Base-by-base conservation (phyloP, 139 green algal species). In the Coelastrella sp. region DNA sequence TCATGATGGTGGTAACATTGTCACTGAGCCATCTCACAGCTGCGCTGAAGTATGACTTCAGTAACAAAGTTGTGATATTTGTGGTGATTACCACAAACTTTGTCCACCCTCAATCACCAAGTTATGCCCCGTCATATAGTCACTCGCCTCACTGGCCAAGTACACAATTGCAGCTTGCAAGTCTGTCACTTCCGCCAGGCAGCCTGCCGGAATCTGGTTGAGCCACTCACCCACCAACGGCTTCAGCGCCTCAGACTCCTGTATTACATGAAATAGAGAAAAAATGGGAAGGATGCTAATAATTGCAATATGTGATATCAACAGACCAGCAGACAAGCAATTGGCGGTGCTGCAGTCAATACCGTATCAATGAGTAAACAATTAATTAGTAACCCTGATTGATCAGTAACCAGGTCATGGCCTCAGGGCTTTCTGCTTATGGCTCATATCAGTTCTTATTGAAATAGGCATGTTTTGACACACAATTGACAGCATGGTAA, bases 61-160 rank as follows among this genome's bases (percentile, higher is more conserved):
- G 35, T 49, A 49, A 49, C 35, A 5, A 3, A 49, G 35, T 49
- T n/a, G n/a, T n/a, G n/a, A n/a, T n/a, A n/a, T n/a, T n/a, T n/a
- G n/a, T n/a, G n/a, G 9, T n/a, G 7, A 75, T 89, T 70, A 94
- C 89, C 89, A 92, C 15, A 92, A 24, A 63, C 84, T 92, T 56
- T 93, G 91, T 7, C 92, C 92, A 60, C 92, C 92, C 78, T 93
- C 91, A 70, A 95, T 86, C 8, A 93, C 91, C 12, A 95, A 74
- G 57, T 95, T 95, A 79, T 95, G 92, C 0, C 92, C 92, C 22
- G 87, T 91, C 91, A 95, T 93, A 78, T 94, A 95, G 60, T 61
- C 70, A 8, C 75, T 86, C 17, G 89, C 92, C 85, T 93, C 86
- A 75, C 85, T 91, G 4, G 92, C 92, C 85, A 95, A 63, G 89